phyloP scores from a whole-genome alignment of 257 asterid species.

The Echites panduratus region DNA sequence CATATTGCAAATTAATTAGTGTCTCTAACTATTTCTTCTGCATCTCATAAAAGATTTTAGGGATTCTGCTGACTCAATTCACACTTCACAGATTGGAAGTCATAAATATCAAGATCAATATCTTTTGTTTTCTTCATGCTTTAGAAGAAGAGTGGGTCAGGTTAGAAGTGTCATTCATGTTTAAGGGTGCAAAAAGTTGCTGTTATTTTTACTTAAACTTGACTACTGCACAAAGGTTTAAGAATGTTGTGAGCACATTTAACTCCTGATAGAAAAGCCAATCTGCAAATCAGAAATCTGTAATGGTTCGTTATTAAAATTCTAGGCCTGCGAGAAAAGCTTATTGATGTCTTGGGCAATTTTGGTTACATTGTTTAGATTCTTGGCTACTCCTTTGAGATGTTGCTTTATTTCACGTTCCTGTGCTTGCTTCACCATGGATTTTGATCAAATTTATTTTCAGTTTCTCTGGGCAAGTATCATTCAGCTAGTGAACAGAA shows the following conservation, averaged over 20 bases:
- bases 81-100: neutral
- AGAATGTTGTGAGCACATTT: neutral
- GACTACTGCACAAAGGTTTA: neutral
- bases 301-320: neutral
- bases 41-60: neutral
- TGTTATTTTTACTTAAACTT: neutral
- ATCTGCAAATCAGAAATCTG: neutral
- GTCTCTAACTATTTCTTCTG: neutral
- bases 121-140: neutral
- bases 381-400: neutral
- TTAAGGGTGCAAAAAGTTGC: neutral
- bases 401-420: neutral
- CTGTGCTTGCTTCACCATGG: constrained; percentile 6
- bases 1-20: neutral
- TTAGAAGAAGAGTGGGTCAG: neutral
- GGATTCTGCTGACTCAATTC: neutral
- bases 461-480: constrained; percentile 61
- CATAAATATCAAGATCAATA: neutral
- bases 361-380: neutral
- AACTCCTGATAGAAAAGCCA: neutral
- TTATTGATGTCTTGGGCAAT: neutral
- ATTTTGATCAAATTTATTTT: constrained; percentile 14
- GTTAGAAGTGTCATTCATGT: neutral
- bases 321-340: neutral
- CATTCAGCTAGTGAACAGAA: constrained; percentile 26